Evolutionary conservation across 1,139 yeast genomes (phyloP), one percentile per base, ranked within the genome.

Genomic region (Blastobotrys persicus): DNA sequence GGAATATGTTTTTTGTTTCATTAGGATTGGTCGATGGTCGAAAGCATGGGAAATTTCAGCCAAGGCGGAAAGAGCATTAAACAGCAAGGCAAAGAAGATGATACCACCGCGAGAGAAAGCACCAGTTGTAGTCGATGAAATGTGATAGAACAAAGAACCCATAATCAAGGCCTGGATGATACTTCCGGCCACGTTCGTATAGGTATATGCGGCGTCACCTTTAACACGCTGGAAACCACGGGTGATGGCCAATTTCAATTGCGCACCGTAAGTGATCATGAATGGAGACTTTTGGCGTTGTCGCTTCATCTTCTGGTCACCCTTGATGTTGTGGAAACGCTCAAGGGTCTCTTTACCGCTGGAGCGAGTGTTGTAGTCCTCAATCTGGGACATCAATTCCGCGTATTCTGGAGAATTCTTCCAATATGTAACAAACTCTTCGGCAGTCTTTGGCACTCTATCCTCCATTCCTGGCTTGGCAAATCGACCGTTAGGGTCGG

Each of bases 1-100:
- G 3, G 85, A 81, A 61, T 78, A 81, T 26, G 78, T 73, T 57
- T 78, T 79, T 58, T 82, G 88, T 63, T 81, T 82, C 54, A 78
- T 78, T 44, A 81, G 72, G 59, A 81, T 77, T 17, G 80, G 80
- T 62, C 87, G 76, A 46, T 78, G 74, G 47, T 78, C 79, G 58
- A 76, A 82, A 44, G 80, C 70, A 47, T 76, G 66, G 50, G 80
- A 72, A 59, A 81, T 79, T 67, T 80, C 85, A 58, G 82, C 79
- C 56, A 80, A 64, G 7, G 84, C 76, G 7, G 81, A 68, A 58
- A 80, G 74, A 28, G 84, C 78, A 65, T 78, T 79, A 63, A 75
- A 80, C 58, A 81, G 68, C 44, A 79, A 69, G 42, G 80, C 79
- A 64, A 78, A 80, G 66, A 80, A 81, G 59, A 81, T 60, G 39